These are phyloP conservation scores for Babesia sp. DNA, from an alignment of 169 alveolate species.

Conservation along the genomic window DNA sequence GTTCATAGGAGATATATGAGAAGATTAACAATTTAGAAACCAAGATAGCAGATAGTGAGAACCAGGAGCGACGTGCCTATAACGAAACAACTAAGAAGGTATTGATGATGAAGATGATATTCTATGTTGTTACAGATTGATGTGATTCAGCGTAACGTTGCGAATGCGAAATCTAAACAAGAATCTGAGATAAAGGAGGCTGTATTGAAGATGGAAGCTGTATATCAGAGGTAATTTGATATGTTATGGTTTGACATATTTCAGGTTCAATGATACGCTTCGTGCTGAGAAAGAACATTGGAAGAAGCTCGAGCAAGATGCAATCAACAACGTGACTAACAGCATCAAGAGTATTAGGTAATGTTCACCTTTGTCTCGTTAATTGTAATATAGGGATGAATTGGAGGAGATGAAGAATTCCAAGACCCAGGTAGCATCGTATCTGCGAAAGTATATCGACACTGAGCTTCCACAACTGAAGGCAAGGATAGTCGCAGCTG, in stretches of 20 bases:
- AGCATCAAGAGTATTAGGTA: constrained; percentile 47
- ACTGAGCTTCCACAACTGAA: constrained; percentile 57
- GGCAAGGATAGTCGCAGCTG: constrained; percentile 21
- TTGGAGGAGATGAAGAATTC: constrained; percentile 53
- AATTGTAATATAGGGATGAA: constrained; percentile 23
- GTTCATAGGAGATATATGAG: constrained; percentile 44
- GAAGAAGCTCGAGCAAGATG: constrained; percentile 49
- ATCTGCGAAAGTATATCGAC: constrained; percentile 45
- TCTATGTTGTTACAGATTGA: constrained; percentile 62
- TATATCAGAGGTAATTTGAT: constrained; percentile 41
- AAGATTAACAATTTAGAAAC: constrained; percentile 56
- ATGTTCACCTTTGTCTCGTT: neutral
- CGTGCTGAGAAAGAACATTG: constrained; percentile 52
- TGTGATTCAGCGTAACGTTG: constrained; percentile 26
- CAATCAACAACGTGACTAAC: constrained; percentile 8
- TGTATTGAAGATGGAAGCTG: constrained; percentile 36
- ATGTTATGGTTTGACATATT: neutral
- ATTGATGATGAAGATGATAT: too few relatives aligned
- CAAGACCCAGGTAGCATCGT: constrained; percentile 55
- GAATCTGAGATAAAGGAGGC: constrained; percentile 40
- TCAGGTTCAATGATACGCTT: constrained; percentile 51
- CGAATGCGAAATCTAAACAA: constrained; percentile 32
- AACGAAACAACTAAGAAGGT: constrained; percentile 46
- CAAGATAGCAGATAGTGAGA: constrained; percentile 51
- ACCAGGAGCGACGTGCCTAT: constrained; percentile 2